These are phyloP conservation scores for Zasmidium angulare DNA, from an alignment of 2,329 filamentous ascomycete genomes.

Conservation along the genomic window DNA sequence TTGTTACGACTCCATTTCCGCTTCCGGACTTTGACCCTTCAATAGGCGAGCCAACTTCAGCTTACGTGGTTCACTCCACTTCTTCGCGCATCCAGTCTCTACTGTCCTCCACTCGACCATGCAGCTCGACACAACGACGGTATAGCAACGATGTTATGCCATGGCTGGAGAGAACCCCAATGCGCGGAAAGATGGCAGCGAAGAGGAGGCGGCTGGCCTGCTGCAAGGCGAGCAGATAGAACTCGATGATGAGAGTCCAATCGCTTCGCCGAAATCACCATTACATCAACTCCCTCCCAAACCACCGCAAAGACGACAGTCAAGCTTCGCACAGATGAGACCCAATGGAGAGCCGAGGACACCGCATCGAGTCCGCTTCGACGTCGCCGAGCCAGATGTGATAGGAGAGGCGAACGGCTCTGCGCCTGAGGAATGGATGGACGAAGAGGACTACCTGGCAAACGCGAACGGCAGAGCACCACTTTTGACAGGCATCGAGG, in stretches of 20 bases:
- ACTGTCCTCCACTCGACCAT: constrained; percentile 4
- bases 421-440: constrained; percentile 44
- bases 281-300: constrained; percentile 9
- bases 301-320: constrained; percentile 30
- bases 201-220: constrained; percentile 31
- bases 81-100: neutral
- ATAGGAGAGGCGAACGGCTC: constrained; percentile 25
- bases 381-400: constrained; percentile 43
- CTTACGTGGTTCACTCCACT: neutral
- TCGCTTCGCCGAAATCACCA: constrained; percentile 20
- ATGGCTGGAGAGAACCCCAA: constrained; percentile 36
- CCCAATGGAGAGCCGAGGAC: constrained; percentile 60
- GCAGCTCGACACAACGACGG: constrained; percentile 8
- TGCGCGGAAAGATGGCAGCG: constrained; percentile 23
- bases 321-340: constrained; percentile 49
- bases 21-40: neutral
- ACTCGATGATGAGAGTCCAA: constrained; percentile 25
- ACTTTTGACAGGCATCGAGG: constrained; percentile 78
- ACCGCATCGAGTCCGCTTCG: constrained; percentile 73
- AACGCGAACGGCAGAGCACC: constrained; percentile 53
- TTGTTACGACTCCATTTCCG: no score
- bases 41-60: neutral
- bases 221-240: constrained; percentile 27
- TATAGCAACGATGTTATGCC: constrained; percentile 35
- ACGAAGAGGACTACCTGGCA: constrained; percentile 61